Evolutionary conservation across 106 monocot genomes (phyloP), one percentile per base, ranked within the genome.

Genomic region (Dendrobium officinale): DNA sequence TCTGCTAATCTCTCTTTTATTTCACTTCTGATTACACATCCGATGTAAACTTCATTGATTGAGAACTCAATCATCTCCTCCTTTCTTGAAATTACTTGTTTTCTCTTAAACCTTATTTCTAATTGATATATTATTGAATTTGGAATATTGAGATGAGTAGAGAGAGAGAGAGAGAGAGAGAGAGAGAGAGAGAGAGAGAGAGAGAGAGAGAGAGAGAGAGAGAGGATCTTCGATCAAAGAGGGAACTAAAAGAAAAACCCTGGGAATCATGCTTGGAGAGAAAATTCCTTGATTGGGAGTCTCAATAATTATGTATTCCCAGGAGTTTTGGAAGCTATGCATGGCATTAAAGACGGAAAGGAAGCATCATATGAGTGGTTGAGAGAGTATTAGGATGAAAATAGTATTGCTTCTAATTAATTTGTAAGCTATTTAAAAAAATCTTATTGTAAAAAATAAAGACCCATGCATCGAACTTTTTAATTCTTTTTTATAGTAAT

Each of bases 1-100:
- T 99, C 90, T 80, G 49, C 13, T 26, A 26, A 49, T 45, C 24
- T 76, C 24, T 2, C 42, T 76, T 76, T 19, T 33, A 22, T 1
- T 31, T 16, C 16, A 15, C 5, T 70, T 37, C 33, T 37, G 27
- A 22, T 37, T 70, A 70, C 37, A 17, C 15, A 2, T 29, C 29
- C 4, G 70, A 31, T 70, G 64, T 9, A 64, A 4, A 68, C 1
- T 26, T 10, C 4, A 29, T 26, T 68, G 68, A 33, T 33, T 29
- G 31, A 68, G 68, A 68, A 11, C 68, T 70, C 70, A 33, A 3
- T 70, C 10, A 15, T 37, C 22, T 67, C 9, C 31, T 70, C n/a
- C 6, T n/a, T 3, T 61, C 61, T 61, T 61, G 61, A 61, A 20
- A 22, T 61, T 61, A n/a, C 7, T 20, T 61, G 61, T n/a, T 61